phyloP scores from a whole-genome alignment of 2,329 filamentous ascomycete genomes.

The Fusarium neocosmosporiellum region DNA sequence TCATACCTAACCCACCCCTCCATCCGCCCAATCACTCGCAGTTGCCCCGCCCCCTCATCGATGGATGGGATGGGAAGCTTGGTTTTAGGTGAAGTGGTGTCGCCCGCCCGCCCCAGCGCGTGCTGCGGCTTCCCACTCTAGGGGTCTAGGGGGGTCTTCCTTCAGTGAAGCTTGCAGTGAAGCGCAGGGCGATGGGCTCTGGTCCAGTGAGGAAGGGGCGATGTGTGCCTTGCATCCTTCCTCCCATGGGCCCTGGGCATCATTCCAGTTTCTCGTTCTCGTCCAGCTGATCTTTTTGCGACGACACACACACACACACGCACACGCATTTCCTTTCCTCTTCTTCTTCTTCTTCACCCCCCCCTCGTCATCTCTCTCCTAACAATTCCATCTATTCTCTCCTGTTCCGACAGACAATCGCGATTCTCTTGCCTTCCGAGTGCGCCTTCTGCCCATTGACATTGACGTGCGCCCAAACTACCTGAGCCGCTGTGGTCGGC shows the following conservation, averaged over 20 bases:
- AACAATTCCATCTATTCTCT: not conserved
- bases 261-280: not conserved
- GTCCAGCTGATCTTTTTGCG: conserved; percentile 19
- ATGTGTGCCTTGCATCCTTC: conserved; percentile 30
- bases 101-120: conserved; percentile 5
- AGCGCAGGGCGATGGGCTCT: not conserved
- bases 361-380: not conserved
- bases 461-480: conserved; percentile 6
- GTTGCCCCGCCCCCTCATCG: conserved; percentile 39
- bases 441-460: not conserved
- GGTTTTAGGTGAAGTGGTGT: not conserved
- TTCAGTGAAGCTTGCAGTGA: conserved; percentile 1
- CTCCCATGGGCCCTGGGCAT: not conserved
- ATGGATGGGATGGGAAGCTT: not conserved
- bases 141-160: not conserved
- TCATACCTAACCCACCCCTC: conserved; percentile 34
- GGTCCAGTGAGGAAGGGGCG: conserved; percentile 4
- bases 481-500: conserved; percentile 27
- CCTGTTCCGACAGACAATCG: not conserved
- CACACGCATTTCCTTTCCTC: conserved; percentile 4
- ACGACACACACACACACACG: conserved; percentile 10
- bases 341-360: not conserved
- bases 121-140: conserved; percentile 10
- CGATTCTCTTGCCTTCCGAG: not conserved
- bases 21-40: conserved; percentile 1